A percentile compares a stretch with the other conserved stretches of the same genome.
These are phyloP conservation scores for Annulohypoxylon maeteangense DNA, from an alignment of 495 filamentous ascomycete genomes.

Conservation along the genomic window DNA sequence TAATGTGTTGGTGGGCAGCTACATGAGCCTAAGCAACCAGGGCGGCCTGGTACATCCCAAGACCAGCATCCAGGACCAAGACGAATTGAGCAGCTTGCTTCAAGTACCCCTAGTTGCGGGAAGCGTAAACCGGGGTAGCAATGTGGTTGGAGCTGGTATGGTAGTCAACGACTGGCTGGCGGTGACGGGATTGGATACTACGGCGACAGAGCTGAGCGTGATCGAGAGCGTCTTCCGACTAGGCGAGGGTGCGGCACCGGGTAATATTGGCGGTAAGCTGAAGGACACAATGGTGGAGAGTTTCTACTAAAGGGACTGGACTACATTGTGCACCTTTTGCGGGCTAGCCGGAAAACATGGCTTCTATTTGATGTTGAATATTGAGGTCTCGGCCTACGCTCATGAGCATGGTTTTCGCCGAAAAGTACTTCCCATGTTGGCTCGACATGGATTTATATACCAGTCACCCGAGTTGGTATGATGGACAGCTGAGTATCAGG, in stretches of 20 bases:
- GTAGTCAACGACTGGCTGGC: constrained; percentile 99
- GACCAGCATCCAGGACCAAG: constrained; percentile 95
- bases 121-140: constrained; percentile 87
- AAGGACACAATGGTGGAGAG: constrained; percentile 99
- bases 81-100: constrained; percentile 91
- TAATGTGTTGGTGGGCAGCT: constrained; percentile 93
- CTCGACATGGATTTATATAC: constrained; percentile 10
- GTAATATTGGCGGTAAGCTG: constrained; percentile 77
- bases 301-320: constrained; percentile 75
- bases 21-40: constrained; percentile 96
- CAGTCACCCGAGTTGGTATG: constrained; percentile 21
- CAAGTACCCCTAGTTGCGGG: constrained; percentile 97
- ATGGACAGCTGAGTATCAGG: constrained; percentile 29
- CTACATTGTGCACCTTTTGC: neutral
- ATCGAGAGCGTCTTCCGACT: constrained; percentile 94
- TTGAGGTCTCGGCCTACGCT: neutral
- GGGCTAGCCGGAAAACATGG: neutral
- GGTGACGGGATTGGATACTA: constrained; percentile 95
- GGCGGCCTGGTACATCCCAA: constrained; percentile 98
- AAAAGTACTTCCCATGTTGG: neutral
- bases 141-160: constrained; percentile 97
- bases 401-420: constrained; percentile 1
- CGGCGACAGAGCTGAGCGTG: constrained; percentile 94
- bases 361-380: constrained; percentile 14
- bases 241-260: constrained; percentile 84